Conservation (phyloP, 1,139 yeast species). For the Blastobotrys proliferans region DNA sequence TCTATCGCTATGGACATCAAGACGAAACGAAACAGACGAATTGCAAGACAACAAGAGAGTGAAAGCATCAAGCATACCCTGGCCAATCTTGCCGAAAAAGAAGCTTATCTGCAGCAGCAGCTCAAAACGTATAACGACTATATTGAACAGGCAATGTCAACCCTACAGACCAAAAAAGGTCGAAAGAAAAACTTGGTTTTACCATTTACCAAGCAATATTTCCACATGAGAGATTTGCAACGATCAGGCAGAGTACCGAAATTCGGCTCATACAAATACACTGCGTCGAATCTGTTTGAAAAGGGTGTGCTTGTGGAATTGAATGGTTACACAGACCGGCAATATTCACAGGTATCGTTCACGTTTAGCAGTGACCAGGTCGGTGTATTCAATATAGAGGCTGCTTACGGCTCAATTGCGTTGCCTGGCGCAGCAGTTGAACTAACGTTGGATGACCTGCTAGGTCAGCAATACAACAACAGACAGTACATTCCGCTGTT, state of each 20-base stretch:
- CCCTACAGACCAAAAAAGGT: slow-evolving; percentile 55
- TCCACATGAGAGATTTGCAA: slow-evolving; percentile 68
- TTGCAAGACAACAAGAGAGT: slow-evolving; percentile 58
- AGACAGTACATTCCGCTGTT: slow-evolving; percentile 50
- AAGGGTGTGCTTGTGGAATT: slow-evolving; percentile 63
- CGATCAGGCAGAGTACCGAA: slow-evolving; percentile 65
- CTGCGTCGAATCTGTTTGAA: slow-evolving; percentile 71
- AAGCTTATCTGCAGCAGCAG: slow-evolving; percentile 55
- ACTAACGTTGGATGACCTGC: slow-evolving; percentile 62
- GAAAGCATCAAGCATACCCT: slow-evolving; percentile 57
- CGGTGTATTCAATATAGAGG: slow-evolving; percentile 71
- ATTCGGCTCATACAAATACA: slow-evolving; percentile 80
- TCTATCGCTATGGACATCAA: slow-evolving; percentile 83
- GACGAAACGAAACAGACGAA: slow-evolving; percentile 68
- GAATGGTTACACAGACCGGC: slow-evolving; percentile 44
- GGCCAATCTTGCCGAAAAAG: slow-evolving; percentile 57
- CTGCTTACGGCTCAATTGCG: slow-evolving; percentile 45
- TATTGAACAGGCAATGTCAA: slow-evolving; percentile 60
- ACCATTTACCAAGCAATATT: slow-evolving; percentile 74
- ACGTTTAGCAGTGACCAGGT: slow-evolving; percentile 73
- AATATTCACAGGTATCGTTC: slow-evolving; percentile 65
- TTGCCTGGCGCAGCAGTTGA: slow-evolving; percentile 51
- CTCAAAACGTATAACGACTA: slow-evolving; percentile 64
- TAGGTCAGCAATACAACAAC: slow-evolving; percentile 58
- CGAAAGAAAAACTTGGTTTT: slow-evolving; percentile 48